These are phyloP conservation scores for Cytospora schulzeri DNA, from an alignment of 2,329 filamentous ascomycete species.

Conservation along the genomic window DNA sequence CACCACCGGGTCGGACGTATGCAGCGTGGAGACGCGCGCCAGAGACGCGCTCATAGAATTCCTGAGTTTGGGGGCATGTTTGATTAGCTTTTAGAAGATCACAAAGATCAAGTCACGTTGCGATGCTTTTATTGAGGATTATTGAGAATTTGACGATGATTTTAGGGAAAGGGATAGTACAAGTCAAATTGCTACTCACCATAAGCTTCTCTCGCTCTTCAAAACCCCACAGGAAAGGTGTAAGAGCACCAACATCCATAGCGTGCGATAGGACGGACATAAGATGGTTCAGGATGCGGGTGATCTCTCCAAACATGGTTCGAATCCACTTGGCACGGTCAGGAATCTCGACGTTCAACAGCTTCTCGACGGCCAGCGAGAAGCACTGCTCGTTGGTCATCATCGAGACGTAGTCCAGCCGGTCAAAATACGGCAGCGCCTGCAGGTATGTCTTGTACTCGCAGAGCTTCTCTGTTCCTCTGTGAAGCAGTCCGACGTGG, in stretches of 20 bases:
- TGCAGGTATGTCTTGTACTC: conserved; percentile 99
- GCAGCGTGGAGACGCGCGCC: conserved; percentile 96
- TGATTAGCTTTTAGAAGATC: conserved; percentile 12
- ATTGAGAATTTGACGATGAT: neutral
- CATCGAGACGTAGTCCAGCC: conserved; percentile 99
- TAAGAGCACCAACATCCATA: conserved; percentile 98
- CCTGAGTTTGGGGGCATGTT: conserved; percentile 53
- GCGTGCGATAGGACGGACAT: conserved; percentile 98
- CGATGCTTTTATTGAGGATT: neutral
- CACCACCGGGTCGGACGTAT: conserved; percentile 94
- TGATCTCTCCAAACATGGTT: conserved; percentile 94
- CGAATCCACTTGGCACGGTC: conserved; percentile 96
- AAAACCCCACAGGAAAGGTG: conserved; percentile 98
- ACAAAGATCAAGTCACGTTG: neutral
- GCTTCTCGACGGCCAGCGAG: conserved; percentile 93
- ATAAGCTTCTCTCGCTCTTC: conserved; percentile 99
- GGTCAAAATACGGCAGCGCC: conserved; percentile 97
- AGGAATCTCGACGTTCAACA: conserved; percentile 94
- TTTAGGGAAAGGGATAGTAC: conserved; percentile 19
- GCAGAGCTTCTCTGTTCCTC: conserved; percentile 98
- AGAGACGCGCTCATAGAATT: conserved; percentile 99
- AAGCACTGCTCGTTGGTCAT: conserved; percentile 99
- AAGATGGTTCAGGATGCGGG: conserved; percentile 90
- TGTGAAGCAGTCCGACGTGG: conserved; percentile 93
- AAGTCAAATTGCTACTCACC: conserved; percentile 58